Base-by-base conservation (phyloP, 106 monocot genomes). In the Dactylorhiza incarnata region DNA sequence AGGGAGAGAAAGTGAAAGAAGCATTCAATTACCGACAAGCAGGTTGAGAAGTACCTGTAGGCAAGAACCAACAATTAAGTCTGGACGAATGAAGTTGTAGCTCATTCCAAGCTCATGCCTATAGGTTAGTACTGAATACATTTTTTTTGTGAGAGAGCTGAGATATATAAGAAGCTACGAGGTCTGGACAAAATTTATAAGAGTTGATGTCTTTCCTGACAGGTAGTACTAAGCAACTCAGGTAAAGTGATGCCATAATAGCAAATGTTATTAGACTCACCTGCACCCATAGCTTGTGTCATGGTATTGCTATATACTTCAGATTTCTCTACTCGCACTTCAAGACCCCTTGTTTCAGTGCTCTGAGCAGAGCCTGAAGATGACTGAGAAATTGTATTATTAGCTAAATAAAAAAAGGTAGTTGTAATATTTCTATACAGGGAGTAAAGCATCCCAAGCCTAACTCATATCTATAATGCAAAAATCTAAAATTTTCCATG, bases 261-360 rank as follows among this genome's bases (percentile, higher is more conserved):
- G 13, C 14, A 44, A 84, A 19, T 17, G 71, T 79, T 25, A 79
- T 25, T n/a, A 15, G 53, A 76, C 51, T 76, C 83, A 94, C 97
- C 97, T 85, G 94, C 91, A 78, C 94, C 97, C 97, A 91, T 94
- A 61, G 97, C 94, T 82, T 99, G 74, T 20, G 94, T 89, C 97
- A 99, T 99, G 68, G 89, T 83, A 73, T 72, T 59, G 77, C 94
- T 99, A 80, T 99, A 99, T 62, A 76, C 81, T 6, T 89, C 89
- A 24, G 97, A 99, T 43, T 88, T 97, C 56, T 86, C 86, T 76
- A 80, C 81, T 48, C 83, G 74, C 59, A 43, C 71, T 52, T 86
- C 88, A 74, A 73, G 48, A 59, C n/a, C 73, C 66, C 55, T 72
- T 71, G 84, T 87, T 82, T 91, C 87, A 67, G 85, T 72, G 52